Evolutionary conservation across 192 early-diverging fungal genomes (phyloP).

Genomic region (Podila horticola): DNA sequence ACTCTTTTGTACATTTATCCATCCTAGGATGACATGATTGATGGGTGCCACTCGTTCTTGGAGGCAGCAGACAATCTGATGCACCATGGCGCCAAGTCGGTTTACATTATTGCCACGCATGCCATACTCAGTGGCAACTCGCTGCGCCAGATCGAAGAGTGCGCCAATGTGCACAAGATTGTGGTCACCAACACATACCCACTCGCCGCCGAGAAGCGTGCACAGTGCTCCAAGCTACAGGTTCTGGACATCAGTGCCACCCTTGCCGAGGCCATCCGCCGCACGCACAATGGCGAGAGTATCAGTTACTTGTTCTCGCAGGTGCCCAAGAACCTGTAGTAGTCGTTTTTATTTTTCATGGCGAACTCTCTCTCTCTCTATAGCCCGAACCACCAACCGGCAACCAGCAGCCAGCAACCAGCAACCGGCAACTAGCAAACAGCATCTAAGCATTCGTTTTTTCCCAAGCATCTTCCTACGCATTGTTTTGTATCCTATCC

Average conservation of each 20-base stretch:
- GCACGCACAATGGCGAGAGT: constrained; percentile 92
- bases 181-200: constrained; percentile 96
- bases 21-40: constrained; percentile 91
- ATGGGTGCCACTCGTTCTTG: constrained; percentile 87
- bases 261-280: constrained; percentile 81
- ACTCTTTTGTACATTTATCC: not conserved
- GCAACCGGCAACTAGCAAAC: too few relatives aligned
- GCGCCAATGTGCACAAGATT: constrained; percentile 77
- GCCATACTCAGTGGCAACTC: constrained; percentile 93
- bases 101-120: constrained; percentile 94
- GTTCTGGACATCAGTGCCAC: constrained; percentile 92
- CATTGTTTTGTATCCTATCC: too few relatives aligned
- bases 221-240: constrained; percentile 77
- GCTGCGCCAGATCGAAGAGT: constrained; percentile 85
- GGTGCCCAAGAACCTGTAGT: constrained; percentile 46
- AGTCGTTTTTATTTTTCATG: too few relatives aligned
- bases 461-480: too few relatives aligned
- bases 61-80: constrained; percentile 92
- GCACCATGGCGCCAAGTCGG: constrained; percentile 77
- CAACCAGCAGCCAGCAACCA: too few relatives aligned
- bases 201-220: constrained; percentile 71
- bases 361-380: too few relatives aligned
- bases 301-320: constrained; percentile 91
- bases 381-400: too few relatives aligned
- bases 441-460: too few relatives aligned